These are phyloP conservation scores for Neurospora sp. DNA, from an alignment of 495 filamentous ascomycete species.

Conservation along the genomic window DNA sequence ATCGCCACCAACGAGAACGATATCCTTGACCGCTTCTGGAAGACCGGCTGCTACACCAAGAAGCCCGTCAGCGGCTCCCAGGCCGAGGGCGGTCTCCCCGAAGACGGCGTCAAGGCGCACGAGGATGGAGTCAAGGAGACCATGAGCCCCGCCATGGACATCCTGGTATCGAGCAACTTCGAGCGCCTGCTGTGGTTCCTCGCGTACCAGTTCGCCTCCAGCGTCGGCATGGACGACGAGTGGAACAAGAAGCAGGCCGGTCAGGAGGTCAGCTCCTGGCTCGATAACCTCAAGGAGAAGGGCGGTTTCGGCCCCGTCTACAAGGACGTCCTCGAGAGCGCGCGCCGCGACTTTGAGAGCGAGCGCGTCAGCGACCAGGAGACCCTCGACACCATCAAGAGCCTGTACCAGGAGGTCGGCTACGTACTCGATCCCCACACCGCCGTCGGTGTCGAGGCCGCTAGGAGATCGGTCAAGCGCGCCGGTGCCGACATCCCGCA, in stretches of 20 bases:
- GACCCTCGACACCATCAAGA: conserved; percentile 63
- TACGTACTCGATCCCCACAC: conserved; percentile 92
- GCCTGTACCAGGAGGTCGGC: conserved; percentile 47
- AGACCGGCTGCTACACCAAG: conserved; percentile 74
- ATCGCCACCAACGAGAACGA: conserved; percentile 92
- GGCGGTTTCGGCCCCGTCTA: conserved; percentile 73
- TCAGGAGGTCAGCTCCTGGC: conserved; percentile 60
- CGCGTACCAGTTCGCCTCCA: conserved; percentile 50
- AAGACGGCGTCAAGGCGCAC: conserved; percentile 57
- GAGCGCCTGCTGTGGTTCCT: conserved; percentile 95
- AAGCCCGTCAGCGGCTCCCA: conserved; percentile 44
- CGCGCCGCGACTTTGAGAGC: conserved; percentile 61
- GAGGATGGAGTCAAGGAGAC: conserved; percentile 74
- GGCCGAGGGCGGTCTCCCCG: conserved; percentile 45
- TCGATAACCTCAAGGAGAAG: conserved; percentile 59
- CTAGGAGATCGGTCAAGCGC: conserved; percentile 53
- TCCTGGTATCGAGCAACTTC: conserved; percentile 89
- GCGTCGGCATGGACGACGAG: conserved; percentile 45
- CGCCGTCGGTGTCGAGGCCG: conserved; percentile 71
- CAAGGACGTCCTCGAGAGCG: conserved; percentile 52
- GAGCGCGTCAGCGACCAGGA: conserved; percentile 73
- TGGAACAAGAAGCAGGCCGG: conserved; percentile 52
- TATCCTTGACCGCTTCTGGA: conserved; percentile 77
- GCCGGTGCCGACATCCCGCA: conserved; percentile 37
- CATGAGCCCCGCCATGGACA: conserved; percentile 89